These are phyloP conservation scores for Ogataea zsoltii DNA, from an alignment of 805 yeast genomes.

Conservation along the genomic window DNA sequence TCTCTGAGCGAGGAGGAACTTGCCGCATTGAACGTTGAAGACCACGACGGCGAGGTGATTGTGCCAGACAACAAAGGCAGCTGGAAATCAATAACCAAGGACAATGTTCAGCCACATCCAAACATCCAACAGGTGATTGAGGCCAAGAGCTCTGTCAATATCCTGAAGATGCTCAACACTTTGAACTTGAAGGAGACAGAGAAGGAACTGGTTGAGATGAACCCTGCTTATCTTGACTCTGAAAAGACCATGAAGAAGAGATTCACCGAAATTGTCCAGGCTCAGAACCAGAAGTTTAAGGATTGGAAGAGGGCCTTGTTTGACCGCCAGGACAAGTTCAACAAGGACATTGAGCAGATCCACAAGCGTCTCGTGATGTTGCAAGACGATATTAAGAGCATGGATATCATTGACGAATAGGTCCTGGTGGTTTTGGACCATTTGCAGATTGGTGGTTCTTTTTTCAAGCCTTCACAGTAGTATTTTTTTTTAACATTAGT, in stretches of 20 bases:
- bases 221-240: slow-evolving; percentile 47
- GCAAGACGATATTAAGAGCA: slow-evolving; percentile 32
- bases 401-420: slow-evolving; percentile 13
- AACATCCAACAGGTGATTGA: slow-evolving; percentile 33
- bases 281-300: slow-evolving; percentile 58
- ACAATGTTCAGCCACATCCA: slow-evolving; percentile 22
- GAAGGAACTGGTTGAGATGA: slow-evolving; percentile 39
- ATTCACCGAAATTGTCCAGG: slow-evolving; percentile 43
- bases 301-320: slow-evolving; percentile 61
- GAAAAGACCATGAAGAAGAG: slow-evolving; percentile 45
- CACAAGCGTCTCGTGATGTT: slow-evolving; percentile 39
- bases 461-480: not conserved
- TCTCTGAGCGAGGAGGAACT: slow-evolving; percentile 22
- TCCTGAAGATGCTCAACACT: slow-evolving; percentile 40
- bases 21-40: slow-evolving; percentile 22
- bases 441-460: slow-evolving; percentile 1
- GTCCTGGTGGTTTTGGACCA: slow-evolving; percentile 1
- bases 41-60: slow-evolving; percentile 21
- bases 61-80: slow-evolving; percentile 28
- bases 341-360: slow-evolving; percentile 50
- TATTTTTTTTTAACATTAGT: not conserved
- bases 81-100: slow-evolving; percentile 25
- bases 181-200: slow-evolving; percentile 41
- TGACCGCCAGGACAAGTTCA: slow-evolving; percentile 55
- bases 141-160: slow-evolving; percentile 32